Evolutionary conservation across 805 yeast genomes (phyloP).

Genomic region (Clavispora carvajalis): DNA sequence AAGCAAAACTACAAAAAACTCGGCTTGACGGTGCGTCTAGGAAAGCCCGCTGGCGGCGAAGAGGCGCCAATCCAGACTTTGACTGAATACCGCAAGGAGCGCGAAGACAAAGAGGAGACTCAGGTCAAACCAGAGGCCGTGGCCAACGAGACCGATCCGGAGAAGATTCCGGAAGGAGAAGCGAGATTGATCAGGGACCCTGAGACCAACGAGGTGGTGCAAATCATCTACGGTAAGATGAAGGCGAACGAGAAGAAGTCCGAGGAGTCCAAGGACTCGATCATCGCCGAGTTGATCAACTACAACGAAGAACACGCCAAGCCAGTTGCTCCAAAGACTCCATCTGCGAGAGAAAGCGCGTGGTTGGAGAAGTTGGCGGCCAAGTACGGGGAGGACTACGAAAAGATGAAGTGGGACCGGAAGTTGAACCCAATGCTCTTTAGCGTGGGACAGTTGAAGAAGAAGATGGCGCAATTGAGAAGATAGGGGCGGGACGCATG

Average conservation of each 20-base stretch:
- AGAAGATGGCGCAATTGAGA: slow-evolving; percentile 66
- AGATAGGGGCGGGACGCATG: slow-evolving; percentile 12
- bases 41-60: slow-evolving; percentile 67
- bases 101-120: slow-evolving; percentile 16
- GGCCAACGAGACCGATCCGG: slow-evolving; percentile 45
- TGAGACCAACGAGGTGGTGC: slow-evolving; percentile 55
- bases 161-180: slow-evolving; percentile 68
- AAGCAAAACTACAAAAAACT: slow-evolving; percentile 80
- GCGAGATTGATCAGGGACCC: slow-evolving; percentile 72
- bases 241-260: slow-evolving; percentile 23
- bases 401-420: slow-evolving; percentile 88
- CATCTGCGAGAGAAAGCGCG: slow-evolving; percentile 66
- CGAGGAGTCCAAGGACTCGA: slow-evolving; percentile 27
- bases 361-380: slow-evolving; percentile 63
- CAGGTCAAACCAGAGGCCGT: slow-evolving; percentile 35
- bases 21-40: slow-evolving; percentile 68
- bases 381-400: slow-evolving; percentile 84
- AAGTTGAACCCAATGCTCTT: slow-evolving; percentile 80
- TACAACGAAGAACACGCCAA: slow-evolving; percentile 40
- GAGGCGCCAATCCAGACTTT: slow-evolving; percentile 50
- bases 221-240: slow-evolving; percentile 68
- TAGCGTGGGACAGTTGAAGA: slow-evolving; percentile 75
- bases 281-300: slow-evolving; percentile 65
- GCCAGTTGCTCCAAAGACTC: slow-evolving; percentile 46
- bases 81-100: slow-evolving; percentile 30